Evolutionary conservation across 1,284 basidiomycete genomes (phyloP), one percentile per base, ranked within the genome.

Genomic region (Tilletiopsis washingtonensis): DNA sequence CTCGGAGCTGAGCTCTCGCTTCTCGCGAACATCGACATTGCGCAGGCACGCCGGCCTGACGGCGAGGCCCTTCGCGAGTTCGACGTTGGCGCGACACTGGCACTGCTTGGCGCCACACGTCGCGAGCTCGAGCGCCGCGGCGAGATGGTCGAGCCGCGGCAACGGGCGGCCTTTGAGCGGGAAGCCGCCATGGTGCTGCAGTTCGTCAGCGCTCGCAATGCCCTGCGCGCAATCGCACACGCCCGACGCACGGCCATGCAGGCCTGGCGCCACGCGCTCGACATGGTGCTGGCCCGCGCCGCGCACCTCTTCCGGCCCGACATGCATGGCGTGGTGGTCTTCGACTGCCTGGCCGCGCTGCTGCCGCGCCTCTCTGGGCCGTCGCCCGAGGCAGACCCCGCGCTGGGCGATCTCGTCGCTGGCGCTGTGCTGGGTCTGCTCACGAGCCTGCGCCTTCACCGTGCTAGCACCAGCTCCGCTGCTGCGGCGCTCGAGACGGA

Each of bases 361-460:
- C 57, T 72, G 4, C 68, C 68, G 7, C 57, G 61, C 20, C 59
- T 72, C 17, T 45, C 51, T n/a, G 43, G 54, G 19, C 49, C 63
- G 17, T 55, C 57, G 6, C 57, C 47, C 6, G 59, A 67, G 26
- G 58, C 48, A 17, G 63, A 64, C 20, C 82, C 85, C 43, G 78
- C 82, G 1, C 86, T 88, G 0, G 81, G 85, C 2, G 80, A 91
- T 27, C 76, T 93, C 5, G 78, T 94, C 2, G 84, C 87, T 1
- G 89, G 93, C 64, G 82, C 83, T 0, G 80, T 87, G 3, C 74
- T 97, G 19, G 85, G 87, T 0, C 79, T 84, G 4, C 83, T 93
- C 54, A 89, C 88, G 3, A 88, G 88, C 63, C 75, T 97, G 23
- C 56, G 63, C 45, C 57, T 59, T 36, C 56, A 67, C 29, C 57